Evolutionary conservation across 495 filamentous ascomycete genomes (phyloP), one percentile per base, ranked within the genome.

Genomic region (Choiromyces venosus): DNA sequence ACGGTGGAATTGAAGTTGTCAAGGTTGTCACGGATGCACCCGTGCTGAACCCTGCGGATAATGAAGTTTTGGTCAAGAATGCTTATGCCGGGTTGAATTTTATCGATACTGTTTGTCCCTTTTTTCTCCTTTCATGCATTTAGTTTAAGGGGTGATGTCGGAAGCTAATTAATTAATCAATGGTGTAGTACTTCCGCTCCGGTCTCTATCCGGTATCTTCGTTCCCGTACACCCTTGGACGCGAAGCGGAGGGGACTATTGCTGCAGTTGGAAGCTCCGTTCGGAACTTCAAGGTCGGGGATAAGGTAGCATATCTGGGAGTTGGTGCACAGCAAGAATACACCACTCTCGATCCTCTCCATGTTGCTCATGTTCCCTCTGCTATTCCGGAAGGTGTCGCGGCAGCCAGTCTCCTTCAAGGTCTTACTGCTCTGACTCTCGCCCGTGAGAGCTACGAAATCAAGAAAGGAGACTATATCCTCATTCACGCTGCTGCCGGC

Each of bases 401-500:
- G 14, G 89, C 90, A 67, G 92, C 91, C 0, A 84, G 87, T 1
- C 81, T 95, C 12, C 82, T 97, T 61, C 95, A 96, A 78, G 95
- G 92, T 5, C 82, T 99, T 67, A 98, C 95, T 0, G 94, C 95
- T 1, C 83, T 97, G 37, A 89, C 93, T 0, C 84, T 97, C 52
- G 88, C 91, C 16, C 89, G 91, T 78, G 95, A 97, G 82, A 87
- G 90, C 18, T 87, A 93, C 73, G 80, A 84, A 0, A 91, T 97
- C 37, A 84, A 91, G 78, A 87, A 85, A 81, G 92, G 90, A 0
- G 92, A 96, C 72, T 96, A 90, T 89, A 87, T 95, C 10, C 87
- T 99, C 1, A 87, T 98, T 40, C 93, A 96, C 76, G 94, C 95
- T 0, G 95, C 95, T 0, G 93, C 94, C 12, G 95, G 95, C 61